A percentile compares a stretch with the other conserved stretches of the same genome.
phyloP scores from a whole-genome alignment of 306 rosid genomes.

The Trifolium repens region DNA sequence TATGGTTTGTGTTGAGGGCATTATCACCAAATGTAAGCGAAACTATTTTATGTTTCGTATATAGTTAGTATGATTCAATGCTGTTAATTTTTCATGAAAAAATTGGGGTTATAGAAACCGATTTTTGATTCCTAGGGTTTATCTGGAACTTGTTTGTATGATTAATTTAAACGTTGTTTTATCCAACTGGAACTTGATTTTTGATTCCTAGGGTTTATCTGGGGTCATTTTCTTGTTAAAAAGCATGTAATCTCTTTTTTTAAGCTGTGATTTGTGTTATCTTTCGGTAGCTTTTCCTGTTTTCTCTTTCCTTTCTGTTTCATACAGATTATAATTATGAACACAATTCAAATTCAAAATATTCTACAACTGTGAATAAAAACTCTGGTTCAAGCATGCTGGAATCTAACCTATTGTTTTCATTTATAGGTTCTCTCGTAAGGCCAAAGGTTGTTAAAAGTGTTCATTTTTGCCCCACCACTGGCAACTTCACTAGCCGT shows the following conservation, averaged over 20 bases:
- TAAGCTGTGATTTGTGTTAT: constrained; percentile 8
- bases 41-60: background rate
- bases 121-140: background rate
- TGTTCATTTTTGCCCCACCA: constrained; percentile 93
- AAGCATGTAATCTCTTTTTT: constrained; percentile 13
- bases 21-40: constrained; percentile 83
- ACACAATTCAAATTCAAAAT: background rate
- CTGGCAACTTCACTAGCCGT: constrained; percentile 69
- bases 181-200: no score
- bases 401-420: constrained; percentile 35
- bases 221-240: constrained; percentile 6
- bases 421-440: constrained; percentile 84
- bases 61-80: background rate
- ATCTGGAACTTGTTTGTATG: background rate
- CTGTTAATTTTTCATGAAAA: background rate
- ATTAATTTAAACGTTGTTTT: constrained; percentile 10
- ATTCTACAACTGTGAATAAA: background rate
- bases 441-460: constrained; percentile 98
- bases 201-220: no score
- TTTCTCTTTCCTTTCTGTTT: constrained; percentile 12
- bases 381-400: constrained; percentile 7
- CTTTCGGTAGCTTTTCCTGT: background rate
- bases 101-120: background rate
- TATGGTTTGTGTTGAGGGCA: constrained; percentile 96
- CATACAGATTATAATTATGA: constrained; percentile 6